Base-by-base conservation (phyloP, 2,329 filamentous ascomycete species). In the Corniculantispora saksenae region DNA sequence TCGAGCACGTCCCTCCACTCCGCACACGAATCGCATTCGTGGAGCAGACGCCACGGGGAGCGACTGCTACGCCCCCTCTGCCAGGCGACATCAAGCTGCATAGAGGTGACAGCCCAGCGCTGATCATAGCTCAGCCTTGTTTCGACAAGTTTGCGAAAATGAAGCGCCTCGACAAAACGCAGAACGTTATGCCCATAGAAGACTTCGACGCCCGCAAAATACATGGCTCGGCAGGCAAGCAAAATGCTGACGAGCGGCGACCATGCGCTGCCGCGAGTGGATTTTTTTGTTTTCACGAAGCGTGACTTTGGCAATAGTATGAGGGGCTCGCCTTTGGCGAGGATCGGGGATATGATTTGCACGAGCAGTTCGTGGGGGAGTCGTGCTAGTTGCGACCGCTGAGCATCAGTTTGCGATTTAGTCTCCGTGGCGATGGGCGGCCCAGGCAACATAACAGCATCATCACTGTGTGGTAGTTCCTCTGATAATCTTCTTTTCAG, bases 141-240 rank as follows among this genome's bases (percentile, higher is more conserved):
- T 2, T 35, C 19, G 25, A 64, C 45, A 3, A 64, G 23, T 15
- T 50, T 58, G 23, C 55, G 61, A 1, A 64, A 38, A 32, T 64
- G 61, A 3, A 64, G 63, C 38, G 63, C 63, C 27, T 64, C 23
- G 15, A 29, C 10, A 32, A 64, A 64, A 15, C 38, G 10, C 21
- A 60, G 56, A n/a, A 15, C 23, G 29, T 60, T 60, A 2, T 48
- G 32, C 12, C 38, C 62, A 38, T 60, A 64, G 13, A 47, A 60
- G 1, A 64, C 56, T 13, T 60, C 48, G 7, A 64, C 3, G 35
- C 63, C 63, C 21, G 63, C 63, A 55, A 64, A 64, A 47, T 60
- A 60, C 63, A 55, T 54, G 48, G 63, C 47, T 35, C 63, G 56
- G 40, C 56, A 64, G 12, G 63, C 45, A 3, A 64, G 63, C 15